phyloP scores from a whole-genome alignment of 1,284 basidiomycete genomes.

The Trichosporon asahii region DNA sequence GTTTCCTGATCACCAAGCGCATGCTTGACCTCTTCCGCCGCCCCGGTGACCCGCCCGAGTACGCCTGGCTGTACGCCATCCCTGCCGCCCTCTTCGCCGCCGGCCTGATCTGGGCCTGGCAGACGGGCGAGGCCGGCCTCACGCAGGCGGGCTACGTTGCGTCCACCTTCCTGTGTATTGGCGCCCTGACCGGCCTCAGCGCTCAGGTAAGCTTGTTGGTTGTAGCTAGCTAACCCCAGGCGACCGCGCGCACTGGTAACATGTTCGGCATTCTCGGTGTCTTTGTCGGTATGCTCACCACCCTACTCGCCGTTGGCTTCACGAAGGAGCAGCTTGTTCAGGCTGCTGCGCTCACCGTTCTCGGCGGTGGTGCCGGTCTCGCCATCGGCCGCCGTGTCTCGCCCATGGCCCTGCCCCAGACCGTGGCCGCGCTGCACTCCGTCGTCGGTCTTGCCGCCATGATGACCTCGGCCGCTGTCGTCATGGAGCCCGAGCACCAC shows the following conservation, averaged over 20 bases:
- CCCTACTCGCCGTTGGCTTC: slow-evolving; percentile 75
- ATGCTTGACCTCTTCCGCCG: slow-evolving; percentile 89
- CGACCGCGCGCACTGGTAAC: slow-evolving; percentile 75
- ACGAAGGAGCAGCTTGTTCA: slow-evolving; percentile 67
- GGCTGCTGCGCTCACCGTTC: slow-evolving; percentile 67
- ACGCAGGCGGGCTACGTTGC: slow-evolving; percentile 79
- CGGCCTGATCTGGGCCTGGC: slow-evolving; percentile 72
- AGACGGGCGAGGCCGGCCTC: slow-evolving; percentile 75
- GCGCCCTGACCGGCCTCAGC: slow-evolving; percentile 51
- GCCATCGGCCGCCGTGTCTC: slow-evolving; percentile 74
- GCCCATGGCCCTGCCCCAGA: slow-evolving; percentile 78
- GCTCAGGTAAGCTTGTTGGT: slow-evolving; percentile 39
- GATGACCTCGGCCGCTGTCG: slow-evolving; percentile 73
- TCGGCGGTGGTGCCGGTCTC: slow-evolving; percentile 64
- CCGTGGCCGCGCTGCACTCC: slow-evolving; percentile 68
- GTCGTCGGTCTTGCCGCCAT: slow-evolving; percentile 82
- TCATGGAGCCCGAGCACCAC: slow-evolving; percentile 59
- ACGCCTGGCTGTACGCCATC: slow-evolving; percentile 71
- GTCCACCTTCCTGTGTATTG: slow-evolving; percentile 75
- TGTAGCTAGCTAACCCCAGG: slow-evolving; percentile 55
- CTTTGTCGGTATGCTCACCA: slow-evolving; percentile 70
- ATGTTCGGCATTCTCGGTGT: slow-evolving; percentile 78
- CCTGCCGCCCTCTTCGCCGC: slow-evolving; percentile 75
- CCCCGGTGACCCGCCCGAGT: slow-evolving; percentile 77
- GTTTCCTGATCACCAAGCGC: slow-evolving; percentile 76